Evolutionary conservation across 345 rosid species (phyloP).

Genomic region (Psidium friedrichsthalianum): DNA sequence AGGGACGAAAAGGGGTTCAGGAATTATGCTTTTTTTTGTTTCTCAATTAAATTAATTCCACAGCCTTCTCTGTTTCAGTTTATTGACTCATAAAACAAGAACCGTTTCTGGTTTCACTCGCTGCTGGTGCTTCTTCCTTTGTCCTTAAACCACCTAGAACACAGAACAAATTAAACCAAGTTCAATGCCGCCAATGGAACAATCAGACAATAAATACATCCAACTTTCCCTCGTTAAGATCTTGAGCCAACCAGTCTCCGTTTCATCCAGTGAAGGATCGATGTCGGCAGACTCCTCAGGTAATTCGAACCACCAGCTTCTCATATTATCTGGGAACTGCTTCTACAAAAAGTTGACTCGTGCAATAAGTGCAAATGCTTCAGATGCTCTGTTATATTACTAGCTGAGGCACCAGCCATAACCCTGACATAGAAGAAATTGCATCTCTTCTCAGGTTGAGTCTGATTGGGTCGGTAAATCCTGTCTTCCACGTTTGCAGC

Average conservation of each 20-base stretch:
- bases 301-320: constrained; percentile 31
- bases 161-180: constrained; percentile 16
- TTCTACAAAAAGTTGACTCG: constrained; percentile 31
- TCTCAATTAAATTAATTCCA: no score
- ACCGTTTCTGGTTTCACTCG: no score
- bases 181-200: constrained; percentile 17
- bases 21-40: no score
- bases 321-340: constrained; percentile 44
- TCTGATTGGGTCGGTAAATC: constrained; percentile 35
- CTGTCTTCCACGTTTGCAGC: constrained; percentile 33
- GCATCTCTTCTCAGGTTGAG: constrained; percentile 20
- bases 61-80: no score
- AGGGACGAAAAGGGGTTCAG: no score
- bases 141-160: constrained; percentile 22
- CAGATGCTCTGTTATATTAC: constrained; percentile 28
- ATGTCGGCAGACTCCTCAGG: constrained; percentile 15
- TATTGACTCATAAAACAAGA: no score
- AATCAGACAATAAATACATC: constrained; percentile 23
- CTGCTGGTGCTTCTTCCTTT: constrained; percentile 4
- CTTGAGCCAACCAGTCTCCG: constrained; percentile 27
- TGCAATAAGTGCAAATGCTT: constrained; percentile 22
- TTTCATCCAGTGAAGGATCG: constrained; percentile 15
- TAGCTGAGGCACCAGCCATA: constrained; percentile 45
- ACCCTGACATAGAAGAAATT: constrained; percentile 41
- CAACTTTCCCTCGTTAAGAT: constrained; percentile 30